Percentiles rank a stretch among this genome's conserved stretches.
phyloP scores from a whole-genome alignment of 148 eudicot species.

The Fagopyrum esculentum region DNA sequence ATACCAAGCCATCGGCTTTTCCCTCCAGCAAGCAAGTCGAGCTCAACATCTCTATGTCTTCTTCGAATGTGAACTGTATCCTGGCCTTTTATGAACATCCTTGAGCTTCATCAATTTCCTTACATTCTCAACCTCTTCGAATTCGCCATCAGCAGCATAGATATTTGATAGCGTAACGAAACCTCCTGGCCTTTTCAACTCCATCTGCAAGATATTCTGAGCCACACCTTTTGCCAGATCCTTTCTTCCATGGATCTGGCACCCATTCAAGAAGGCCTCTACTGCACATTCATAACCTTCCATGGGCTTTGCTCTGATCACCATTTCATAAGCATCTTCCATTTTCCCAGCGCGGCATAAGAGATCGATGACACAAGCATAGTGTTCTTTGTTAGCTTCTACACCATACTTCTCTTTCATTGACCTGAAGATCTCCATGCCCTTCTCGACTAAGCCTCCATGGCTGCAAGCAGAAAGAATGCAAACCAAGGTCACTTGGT shows the following conservation, averaged over 20 bases:
- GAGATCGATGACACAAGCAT: conserved; percentile 58
- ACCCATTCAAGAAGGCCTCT: conserved; percentile 63
- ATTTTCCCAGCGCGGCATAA: conserved; percentile 54
- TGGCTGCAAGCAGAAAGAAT: conserved; percentile 64
- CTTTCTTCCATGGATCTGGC: conserved; percentile 48
- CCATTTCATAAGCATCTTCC: conserved; percentile 48
- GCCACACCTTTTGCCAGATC: conserved; percentile 49
- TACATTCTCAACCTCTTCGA: conserved; percentile 47
- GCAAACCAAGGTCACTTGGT: conserved; percentile 48
- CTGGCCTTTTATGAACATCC: conserved; percentile 37
- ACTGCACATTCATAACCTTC: conserved; percentile 31
- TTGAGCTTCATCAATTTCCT: conserved; percentile 48
- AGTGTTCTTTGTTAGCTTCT: conserved; percentile 43
- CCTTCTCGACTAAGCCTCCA: conserved; percentile 51
- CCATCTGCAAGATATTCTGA: conserved; percentile 20
- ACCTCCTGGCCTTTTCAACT: conserved; percentile 37
- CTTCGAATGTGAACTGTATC: conserved; percentile 27
- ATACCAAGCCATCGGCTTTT: too few species aligned
- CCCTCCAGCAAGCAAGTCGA: too few species aligned
- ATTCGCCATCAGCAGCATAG: conserved; percentile 48
- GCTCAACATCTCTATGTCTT: background rate
- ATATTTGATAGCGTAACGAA: conserved; percentile 56
- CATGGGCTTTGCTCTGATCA: conserved; percentile 22
- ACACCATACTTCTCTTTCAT: conserved; percentile 37
- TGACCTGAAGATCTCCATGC: conserved; percentile 43